Evolutionary conservation across 2,329 filamentous ascomycete genomes (phyloP).

Genomic region (Cordyceps militaris): DNA sequence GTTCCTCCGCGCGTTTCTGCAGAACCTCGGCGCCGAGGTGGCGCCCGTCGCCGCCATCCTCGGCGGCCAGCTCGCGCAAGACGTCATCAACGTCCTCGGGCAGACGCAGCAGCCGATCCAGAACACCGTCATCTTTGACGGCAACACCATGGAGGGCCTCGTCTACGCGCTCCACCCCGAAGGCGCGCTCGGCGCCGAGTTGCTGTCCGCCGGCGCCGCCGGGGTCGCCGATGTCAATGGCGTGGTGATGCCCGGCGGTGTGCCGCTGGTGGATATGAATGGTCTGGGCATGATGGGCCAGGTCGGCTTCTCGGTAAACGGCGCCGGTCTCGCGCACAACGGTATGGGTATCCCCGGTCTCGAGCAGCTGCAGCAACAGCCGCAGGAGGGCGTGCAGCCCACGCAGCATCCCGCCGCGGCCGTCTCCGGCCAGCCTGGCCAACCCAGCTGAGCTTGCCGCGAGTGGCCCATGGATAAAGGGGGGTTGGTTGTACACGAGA

Average conservation of each 20-base stretch:
- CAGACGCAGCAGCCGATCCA: constrained; percentile 90
- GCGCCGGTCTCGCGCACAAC: background rate
- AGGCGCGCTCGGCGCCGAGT: constrained; percentile 42
- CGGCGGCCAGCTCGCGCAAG: constrained; percentile 85
- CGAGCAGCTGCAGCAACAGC: constrained; percentile 1
- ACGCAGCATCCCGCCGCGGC: background rate
- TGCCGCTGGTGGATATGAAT: background rate
- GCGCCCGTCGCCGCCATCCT: constrained; percentile 83
- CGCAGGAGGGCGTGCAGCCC: background rate
- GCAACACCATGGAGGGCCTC: constrained; percentile 67
- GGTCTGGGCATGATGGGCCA: background rate
- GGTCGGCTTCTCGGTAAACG: background rate
- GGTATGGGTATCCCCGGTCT: background rate
- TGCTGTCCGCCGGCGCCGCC: constrained; percentile 28
- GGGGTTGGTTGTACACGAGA: background rate
- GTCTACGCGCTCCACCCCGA: constrained; percentile 78
- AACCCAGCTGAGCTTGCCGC: background rate
- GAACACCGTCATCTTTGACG: constrained; percentile 89
- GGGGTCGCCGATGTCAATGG: background rate
- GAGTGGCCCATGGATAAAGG: background rate
- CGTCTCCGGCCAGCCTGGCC: background rate
- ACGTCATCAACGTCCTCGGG: constrained; percentile 93
- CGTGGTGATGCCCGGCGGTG: background rate
- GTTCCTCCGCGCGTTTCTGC: constrained; percentile 75
- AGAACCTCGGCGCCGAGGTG: constrained; percentile 78